Evolutionary conservation across 2,329 filamentous ascomycete species (phyloP).

Genomic region (Fusarium nisikadoi): DNA sequence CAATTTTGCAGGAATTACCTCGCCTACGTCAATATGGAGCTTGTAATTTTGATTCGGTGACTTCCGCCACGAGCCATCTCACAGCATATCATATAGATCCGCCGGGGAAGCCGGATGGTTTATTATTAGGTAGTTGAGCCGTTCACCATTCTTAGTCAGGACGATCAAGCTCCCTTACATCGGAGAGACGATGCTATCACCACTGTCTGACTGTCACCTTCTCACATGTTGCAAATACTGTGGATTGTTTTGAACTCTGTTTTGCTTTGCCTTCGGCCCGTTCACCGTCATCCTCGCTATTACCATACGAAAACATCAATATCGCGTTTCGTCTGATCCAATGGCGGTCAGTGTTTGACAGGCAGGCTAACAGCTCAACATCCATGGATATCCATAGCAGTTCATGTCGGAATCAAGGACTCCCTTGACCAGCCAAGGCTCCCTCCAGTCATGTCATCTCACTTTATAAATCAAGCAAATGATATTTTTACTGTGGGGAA

Average conservation of each 20-base stretch:
- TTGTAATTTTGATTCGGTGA: constrained; percentile 20
- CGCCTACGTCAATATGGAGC: constrained; percentile 26
- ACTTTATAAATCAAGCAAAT: constrained; percentile 24
- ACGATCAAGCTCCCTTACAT: constrained; percentile 25
- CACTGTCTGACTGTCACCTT: constrained; percentile 21
- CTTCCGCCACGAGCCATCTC: constrained; percentile 13
- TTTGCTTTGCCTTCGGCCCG: constrained; percentile 5
- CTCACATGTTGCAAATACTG: not conserved
- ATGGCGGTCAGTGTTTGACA: constrained; percentile 22
- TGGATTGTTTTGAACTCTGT: constrained; percentile 23
- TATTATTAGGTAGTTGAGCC: constrained; percentile 10
- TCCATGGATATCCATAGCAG: constrained; percentile 1
- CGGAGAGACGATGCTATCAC: constrained; percentile 19
- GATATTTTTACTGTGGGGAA: constrained; percentile 12
- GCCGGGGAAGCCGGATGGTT: constrained; percentile 24
- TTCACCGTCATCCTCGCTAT: not conserved
- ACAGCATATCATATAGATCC: constrained; percentile 26
- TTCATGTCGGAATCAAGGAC: constrained; percentile 8
- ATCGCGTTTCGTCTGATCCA: constrained; percentile 10
- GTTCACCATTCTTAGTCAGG: not conserved
- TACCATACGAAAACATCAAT: not conserved
- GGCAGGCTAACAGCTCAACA: not conserved
- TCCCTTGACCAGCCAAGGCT: constrained; percentile 1
- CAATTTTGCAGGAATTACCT: constrained; percentile 33
- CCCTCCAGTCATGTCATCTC: constrained; percentile 26